Base-by-base conservation (phyloP, 345 rosid species). In the Pseudoturritis turrita region DNA sequence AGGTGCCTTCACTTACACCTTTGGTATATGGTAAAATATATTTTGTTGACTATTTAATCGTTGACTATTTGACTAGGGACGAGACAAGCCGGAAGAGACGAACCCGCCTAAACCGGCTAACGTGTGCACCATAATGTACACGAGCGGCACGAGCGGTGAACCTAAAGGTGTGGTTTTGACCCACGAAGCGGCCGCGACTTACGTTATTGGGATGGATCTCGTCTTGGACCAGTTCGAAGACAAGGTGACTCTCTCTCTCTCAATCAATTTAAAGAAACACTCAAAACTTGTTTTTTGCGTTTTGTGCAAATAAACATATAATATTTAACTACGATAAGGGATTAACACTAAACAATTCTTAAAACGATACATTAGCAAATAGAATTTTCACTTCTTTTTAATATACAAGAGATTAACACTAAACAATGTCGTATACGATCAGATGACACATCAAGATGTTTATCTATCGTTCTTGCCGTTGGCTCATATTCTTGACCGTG, bases 81-180 rank as follows among this genome's bases (percentile, higher is more conserved):
- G 77, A 71, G 79, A 84, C 63, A 79, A 88, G 52, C 82, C 87
- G 0, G 71, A 76, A 3, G 93, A 83, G 29, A 65, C 80, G 63
- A 52, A 51, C 4, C 88, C 86, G 2, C 99, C 99, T 43, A 86
- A 80, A 76, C 84, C 93, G 55, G 70, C 63, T 60, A 74, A 75
- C 81, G 80, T 85, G 62, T 91, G 96, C 89, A 88, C 99, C 57
- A 89, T 95, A 64, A 95, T 95, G 96, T 91, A 95, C 59, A 95
- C 99, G 15, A 95, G 99, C 15, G 99, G 99, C 50, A 91, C 99
- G 71, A 95, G 96, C 68, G 99, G 99, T 68, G 89, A 88, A 50
- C 99, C 99, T 17, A 95, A 95, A 81, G 97, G 99, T 4, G 99
- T 95, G 50, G 90, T 91, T 62, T 71, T 95, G 53, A 87, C 89